Base-by-base conservation (phyloP, 1,139 yeast species). In the Geotrichum siamense region DNA sequence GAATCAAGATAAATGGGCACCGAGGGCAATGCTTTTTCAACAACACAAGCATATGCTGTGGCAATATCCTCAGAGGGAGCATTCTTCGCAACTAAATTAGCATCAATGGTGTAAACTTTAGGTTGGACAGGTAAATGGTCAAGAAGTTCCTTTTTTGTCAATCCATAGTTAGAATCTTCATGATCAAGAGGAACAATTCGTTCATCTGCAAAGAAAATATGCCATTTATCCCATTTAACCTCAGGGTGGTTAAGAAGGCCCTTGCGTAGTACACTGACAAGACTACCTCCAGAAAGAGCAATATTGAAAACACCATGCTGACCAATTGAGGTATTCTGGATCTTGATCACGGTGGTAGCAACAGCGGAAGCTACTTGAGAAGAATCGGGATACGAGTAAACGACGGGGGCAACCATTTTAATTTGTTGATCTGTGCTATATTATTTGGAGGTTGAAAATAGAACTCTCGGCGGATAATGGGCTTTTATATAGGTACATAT, bases 201-300 rank as follows among this genome's bases (percentile, higher is more conserved):
- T 61, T 81, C 89, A 53, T 81, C 89, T 51, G 82, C 77, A 60
- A 81, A 80, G 64, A 69, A 81, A 12, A 81, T 78, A 47, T 72
- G 74, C 87, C 87, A 81, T 55, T 78, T 71, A 45, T 65, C 65
- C 87, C 87, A 81, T 55, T 77, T 45, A 29, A 79, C 73, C 45
- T 71, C 65, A 1, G 65, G 49, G 6, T 83, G 74, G 50, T 76
- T 78, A 46, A 85, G 71, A 51, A 89, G 71, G 2, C 89, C 91
- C 44, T 70, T 69, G 52, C 79, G 76, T 59, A 89, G 72, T 2
- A 79, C 85, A 55, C 82, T 80, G 22, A 89, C 85, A 54, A 87
- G 70, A 3, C 95, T 85, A 1, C 97, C 97, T 34, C 96, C 97
- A 46, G 93, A 81, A 38, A 89, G 72, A 19, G 96, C 96, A 50